A percentile compares a stretch with the other conserved stretches of the same genome.
phyloP scores from a whole-genome alignment of 768 basidiomycete species.

The Boletus rubropictus region DNA sequence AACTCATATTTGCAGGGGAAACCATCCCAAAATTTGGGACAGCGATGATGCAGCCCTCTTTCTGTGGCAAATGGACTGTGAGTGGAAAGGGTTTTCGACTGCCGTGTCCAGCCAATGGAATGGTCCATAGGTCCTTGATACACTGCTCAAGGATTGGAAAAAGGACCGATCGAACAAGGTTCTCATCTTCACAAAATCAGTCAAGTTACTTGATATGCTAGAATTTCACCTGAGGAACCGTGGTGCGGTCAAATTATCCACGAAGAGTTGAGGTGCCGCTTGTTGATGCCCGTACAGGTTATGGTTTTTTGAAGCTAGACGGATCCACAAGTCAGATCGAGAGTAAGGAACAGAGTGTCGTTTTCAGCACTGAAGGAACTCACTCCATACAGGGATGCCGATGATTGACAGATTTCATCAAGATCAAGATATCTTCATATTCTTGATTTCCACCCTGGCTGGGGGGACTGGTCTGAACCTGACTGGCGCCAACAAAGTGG shows the following conservation, averaged over 20 bases:
- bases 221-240: conserved; percentile 62
- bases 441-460: conserved; percentile 86
- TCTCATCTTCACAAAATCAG: conserved; percentile 88
- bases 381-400: conserved; percentile 57
- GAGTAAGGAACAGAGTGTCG: conserved; percentile 41
- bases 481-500: conserved; percentile 90
- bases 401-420: conserved; percentile 80
- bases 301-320: conserved; percentile 69
- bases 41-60: conserved; percentile 56
- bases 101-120: not conserved
- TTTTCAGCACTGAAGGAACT: not conserved
- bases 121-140: conserved; percentile 56
- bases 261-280: not conserved
- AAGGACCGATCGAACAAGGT: conserved; percentile 75
- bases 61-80: conserved; percentile 85
- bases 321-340: conserved; percentile 65
- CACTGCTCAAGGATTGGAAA: conserved; percentile 61
- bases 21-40: conserved; percentile 53
- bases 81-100: conserved; percentile 21
- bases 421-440: conserved; percentile 68
- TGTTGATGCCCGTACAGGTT: conserved; percentile 30
- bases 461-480: conserved; percentile 90
- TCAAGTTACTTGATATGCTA: conserved; percentile 83
- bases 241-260: conserved; percentile 32
- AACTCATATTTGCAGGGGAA: conserved; percentile 56